Evolutionary conservation across 2,329 filamentous ascomycete genomes (phyloP).

Genomic region (Alternaria sp.): DNA sequence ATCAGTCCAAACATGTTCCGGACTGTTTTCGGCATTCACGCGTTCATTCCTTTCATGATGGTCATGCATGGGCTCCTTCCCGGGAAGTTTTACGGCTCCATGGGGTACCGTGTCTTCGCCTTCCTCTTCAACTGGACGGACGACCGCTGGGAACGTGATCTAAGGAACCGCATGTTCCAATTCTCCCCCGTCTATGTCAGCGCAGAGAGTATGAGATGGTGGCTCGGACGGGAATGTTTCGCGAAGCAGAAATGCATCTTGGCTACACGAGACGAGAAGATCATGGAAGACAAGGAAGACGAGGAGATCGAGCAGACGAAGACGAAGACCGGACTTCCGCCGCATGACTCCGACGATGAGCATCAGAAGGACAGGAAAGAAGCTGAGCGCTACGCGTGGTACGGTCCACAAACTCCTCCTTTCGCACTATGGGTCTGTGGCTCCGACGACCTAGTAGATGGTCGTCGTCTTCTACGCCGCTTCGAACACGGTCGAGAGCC

Average conservation of each 20-base stretch:
- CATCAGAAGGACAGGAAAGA: constrained; percentile 49
- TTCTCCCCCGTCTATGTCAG: constrained; percentile 91
- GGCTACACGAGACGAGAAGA: constrained; percentile 74
- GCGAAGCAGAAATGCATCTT: constrained; percentile 86
- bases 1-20: constrained; percentile 80
- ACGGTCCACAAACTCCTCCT: constrained; percentile 76
- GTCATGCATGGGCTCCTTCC: constrained; percentile 73
- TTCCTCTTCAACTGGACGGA: constrained; percentile 92
- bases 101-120: constrained; percentile 88
- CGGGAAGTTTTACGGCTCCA: constrained; percentile 72
- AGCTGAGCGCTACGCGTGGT: constrained; percentile 70
- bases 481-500: constrained; percentile 82
- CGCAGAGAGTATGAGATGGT: constrained; percentile 92
- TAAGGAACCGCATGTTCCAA: constrained; percentile 85
- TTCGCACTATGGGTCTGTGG: constrained; percentile 90
- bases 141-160: constrained; percentile 78
- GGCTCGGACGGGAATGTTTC: constrained; percentile 88
- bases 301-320: constrained; percentile 38
- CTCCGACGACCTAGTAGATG: constrained; percentile 84
- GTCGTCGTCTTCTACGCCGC: constrained; percentile 72
- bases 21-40: constrained; percentile 86
- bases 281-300: constrained; percentile 63
- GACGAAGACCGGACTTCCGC: not conserved
- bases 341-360: constrained; percentile 20
- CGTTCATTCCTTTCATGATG: constrained; percentile 95